These are phyloP conservation scores for Kwoniella pini DNA, from an alignment of 768 basidiomycete genomes.

Conservation along the genomic window DNA sequence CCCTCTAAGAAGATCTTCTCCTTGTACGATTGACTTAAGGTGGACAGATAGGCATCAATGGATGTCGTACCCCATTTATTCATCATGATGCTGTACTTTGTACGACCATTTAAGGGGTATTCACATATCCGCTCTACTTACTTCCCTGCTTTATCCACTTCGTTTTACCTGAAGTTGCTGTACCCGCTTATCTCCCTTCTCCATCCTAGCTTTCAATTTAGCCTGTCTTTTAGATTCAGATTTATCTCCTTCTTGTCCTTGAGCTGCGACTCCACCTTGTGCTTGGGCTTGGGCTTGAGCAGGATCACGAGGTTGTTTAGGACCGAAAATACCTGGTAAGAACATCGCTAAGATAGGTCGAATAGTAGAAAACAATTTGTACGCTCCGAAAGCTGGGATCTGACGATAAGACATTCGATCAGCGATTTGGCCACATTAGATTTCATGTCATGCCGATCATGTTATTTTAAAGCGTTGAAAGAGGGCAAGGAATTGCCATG, in stretches of 20 bases:
- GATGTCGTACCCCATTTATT: too few relatives aligned
- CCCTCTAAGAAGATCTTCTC: too few relatives aligned
- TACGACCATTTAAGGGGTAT: too few relatives aligned
- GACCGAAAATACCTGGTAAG: slow-evolving; percentile 45
- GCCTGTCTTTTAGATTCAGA: slow-evolving; percentile 45
- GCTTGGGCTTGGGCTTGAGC: slow-evolving; percentile 4
- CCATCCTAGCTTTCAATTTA: slow-evolving; percentile 49
- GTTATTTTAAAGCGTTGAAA: too few relatives aligned
- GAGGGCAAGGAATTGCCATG: too few relatives aligned
- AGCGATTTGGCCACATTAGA: background rate
- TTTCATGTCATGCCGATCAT: too few relatives aligned
- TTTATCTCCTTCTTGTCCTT: slow-evolving; percentile 19
- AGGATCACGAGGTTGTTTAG: slow-evolving; percentile 25
- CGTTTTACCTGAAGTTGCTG: slow-evolving; percentile 41
- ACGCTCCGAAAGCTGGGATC: slow-evolving; percentile 49
- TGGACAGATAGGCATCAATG: too few relatives aligned
- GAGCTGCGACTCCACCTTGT: slow-evolving; percentile 4
- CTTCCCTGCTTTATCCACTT: background rate
- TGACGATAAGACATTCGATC: slow-evolving; percentile 6
- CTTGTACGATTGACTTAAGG: too few relatives aligned
- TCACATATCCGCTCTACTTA: background rate
- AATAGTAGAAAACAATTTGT: slow-evolving; percentile 45
- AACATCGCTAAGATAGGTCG: slow-evolving; percentile 48
- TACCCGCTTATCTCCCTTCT: slow-evolving; percentile 53
- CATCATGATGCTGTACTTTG: too few relatives aligned